Conservation (phyloP, 2,329 filamentous ascomycete species). For the Xylaria multiplex region DNA sequence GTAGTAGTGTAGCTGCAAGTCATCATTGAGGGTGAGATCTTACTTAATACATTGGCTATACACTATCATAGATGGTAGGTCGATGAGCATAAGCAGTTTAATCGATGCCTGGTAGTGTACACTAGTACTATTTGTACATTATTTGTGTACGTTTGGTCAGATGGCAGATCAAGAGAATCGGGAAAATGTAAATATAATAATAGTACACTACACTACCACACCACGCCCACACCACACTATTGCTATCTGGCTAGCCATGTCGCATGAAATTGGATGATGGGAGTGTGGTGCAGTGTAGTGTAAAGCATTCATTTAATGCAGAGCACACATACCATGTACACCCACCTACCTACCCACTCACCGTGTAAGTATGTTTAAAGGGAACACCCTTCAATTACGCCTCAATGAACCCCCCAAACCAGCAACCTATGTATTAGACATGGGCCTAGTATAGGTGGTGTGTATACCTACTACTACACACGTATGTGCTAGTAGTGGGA, state of each 20-base stretch:
- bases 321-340: background rate
- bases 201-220: background rate
- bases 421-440: constrained; percentile 18
- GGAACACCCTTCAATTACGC: constrained; percentile 7
- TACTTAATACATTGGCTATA: background rate
- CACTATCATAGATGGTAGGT: background rate
- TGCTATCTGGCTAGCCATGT: background rate
- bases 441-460: constrained; percentile 8
- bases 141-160: background rate
- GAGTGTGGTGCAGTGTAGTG: too few species aligned
- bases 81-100: constrained; percentile 21
- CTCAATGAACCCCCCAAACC: background rate
- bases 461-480: background rate
- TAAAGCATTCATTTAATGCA: constrained; percentile 19
- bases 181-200: constrained; percentile 9
- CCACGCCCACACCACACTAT: background rate
- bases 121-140: background rate
- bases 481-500: background rate
- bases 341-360: too few species aligned
- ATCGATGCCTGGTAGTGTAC: background rate
- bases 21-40: constrained; percentile 20
- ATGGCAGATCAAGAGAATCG: constrained; percentile 12
- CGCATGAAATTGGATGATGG: constrained; percentile 30
- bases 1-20: constrained; percentile 25
- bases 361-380: constrained; percentile 2